A percentile compares a stretch with the other conserved stretches of the same genome.
phyloP scores from a whole-genome alignment of 2,329 filamentous ascomycete genomes.

The Ophiostoma quercus region DNA sequence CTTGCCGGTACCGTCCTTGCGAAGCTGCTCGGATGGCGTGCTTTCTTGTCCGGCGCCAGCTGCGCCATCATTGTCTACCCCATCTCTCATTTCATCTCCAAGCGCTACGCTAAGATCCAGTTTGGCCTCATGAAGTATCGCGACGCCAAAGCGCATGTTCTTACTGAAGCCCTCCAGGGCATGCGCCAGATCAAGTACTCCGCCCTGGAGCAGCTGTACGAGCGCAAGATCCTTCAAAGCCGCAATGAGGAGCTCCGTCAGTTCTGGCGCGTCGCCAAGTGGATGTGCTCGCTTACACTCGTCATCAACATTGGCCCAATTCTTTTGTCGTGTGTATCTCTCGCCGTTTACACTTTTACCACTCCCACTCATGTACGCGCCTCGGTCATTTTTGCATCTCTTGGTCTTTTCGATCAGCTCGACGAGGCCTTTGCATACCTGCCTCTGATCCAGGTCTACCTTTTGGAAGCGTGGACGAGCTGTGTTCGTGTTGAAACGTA shows the following conservation, averaged over 20 bases:
- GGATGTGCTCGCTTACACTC: conserved; percentile 33
- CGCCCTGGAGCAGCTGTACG: conserved; percentile 36
- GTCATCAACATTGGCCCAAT: conserved; percentile 34
- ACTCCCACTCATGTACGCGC: conserved; percentile 33
- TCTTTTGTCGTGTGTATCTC: conserved; percentile 34
- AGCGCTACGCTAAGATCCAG: conserved; percentile 33
- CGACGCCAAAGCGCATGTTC: conserved; percentile 35
- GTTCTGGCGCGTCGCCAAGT: conserved; percentile 34
- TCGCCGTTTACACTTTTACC: conserved; percentile 34
- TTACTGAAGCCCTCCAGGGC: conserved; percentile 37
- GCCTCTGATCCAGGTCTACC: conserved; percentile 35
- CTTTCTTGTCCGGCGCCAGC: conserved; percentile 32
- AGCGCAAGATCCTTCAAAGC: conserved; percentile 35
- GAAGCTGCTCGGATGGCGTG: conserved; percentile 34
- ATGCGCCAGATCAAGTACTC: conserved; percentile 40
- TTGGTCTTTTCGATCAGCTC: conserved; percentile 36
- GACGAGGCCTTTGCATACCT: conserved; percentile 34
- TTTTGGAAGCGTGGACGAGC: conserved; percentile 37
- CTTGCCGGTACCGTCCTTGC: conserved; percentile 34
- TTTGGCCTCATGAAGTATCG: conserved; percentile 37
- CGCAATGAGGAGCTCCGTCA: conserved; percentile 36
- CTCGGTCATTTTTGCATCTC: conserved; percentile 36
- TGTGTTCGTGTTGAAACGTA: conserved; percentile 36
- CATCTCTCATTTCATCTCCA: conserved; percentile 32
- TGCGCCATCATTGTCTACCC: conserved; percentile 32